Evolutionary conservation across 2,329 filamentous ascomycete species (phyloP), one percentile per base, ranked within the genome.

Genomic region (Colletotrichum paranaense): DNA sequence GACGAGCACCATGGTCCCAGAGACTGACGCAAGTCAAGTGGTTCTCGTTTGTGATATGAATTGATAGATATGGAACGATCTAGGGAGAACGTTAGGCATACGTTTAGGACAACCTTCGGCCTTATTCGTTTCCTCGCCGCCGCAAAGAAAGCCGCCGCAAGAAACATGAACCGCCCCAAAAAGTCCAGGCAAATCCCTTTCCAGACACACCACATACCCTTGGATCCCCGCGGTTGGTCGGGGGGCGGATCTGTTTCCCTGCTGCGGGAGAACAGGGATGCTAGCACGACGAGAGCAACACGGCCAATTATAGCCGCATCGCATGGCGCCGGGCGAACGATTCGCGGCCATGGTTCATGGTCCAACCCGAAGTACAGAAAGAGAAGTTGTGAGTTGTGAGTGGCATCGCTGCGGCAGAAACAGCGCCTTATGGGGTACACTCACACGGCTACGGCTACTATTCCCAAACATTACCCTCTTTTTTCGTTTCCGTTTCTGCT

Each of bases 241-340:
- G 8, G 26, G n/a, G 26, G n/a, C 32, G 63, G 60, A 28, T 30
- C 57, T n/a, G 53, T 32, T 55, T 66, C 67, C 38, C n/a, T 68
- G 69, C 22, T 28, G 38, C 59, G 55, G 46, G 59, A 49, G 59
- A 16, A 32, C 59, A 68, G 63, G 59, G 68, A 38, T 55, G 19
- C 60, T 55, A 28, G 52, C n/a, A 35, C 42, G 35, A 9, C 12
- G 56, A 22, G 9, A 55, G 30, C 53, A 56, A 62, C 55, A 28
- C 53, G 56, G 56, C 67, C 60, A 73, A 62, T 70, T 58, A 70
- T 66, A 65, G 71, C 55, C 60, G 62, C 67, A 26, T 35, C 26
- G 32, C 11, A 32, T 28, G 67, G 60, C 57, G 49, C 30, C 42
- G 62, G 32, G 62, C 28, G 19, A 53, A 63, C 62, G 28, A 53